Conservation (phyloP, 257 asterid genomes). For the Solanum dulcamara region DNA sequence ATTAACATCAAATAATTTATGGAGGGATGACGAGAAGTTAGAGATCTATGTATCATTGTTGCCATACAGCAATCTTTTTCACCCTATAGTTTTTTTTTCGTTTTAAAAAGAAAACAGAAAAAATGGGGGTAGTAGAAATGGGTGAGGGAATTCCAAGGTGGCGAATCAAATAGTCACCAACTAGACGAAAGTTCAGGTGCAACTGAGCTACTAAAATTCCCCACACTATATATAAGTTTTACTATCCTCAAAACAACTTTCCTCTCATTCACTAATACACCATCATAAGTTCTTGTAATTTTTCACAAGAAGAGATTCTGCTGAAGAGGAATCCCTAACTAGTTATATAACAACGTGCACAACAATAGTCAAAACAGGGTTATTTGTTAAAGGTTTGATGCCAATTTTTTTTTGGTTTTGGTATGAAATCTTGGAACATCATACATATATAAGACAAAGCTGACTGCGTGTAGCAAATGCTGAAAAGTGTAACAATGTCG, state of each 20-base stretch:
- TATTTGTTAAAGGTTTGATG: not conserved
- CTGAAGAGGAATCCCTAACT: not conserved
- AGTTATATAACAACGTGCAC: not conserved
- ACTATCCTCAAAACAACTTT: no score
- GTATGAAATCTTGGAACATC: not conserved
- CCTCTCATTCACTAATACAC: not conserved
- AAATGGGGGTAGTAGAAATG: not conserved
- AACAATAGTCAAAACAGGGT: not conserved
- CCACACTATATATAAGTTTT: not conserved
- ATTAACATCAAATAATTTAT: not conserved
- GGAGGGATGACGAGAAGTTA: not conserved
- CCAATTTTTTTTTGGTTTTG: not conserved
- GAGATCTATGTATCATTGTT: no score
- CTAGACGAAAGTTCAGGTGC: not conserved
- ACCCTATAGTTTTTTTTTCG: not conserved
- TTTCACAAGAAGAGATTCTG: not conserved
- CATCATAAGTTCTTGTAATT: not conserved
- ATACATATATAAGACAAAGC: not conserved
- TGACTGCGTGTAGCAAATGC: not conserved
- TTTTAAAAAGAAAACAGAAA: no score
- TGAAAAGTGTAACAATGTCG: not conserved
- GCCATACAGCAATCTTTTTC: not conserved
- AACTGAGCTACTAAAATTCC: not conserved
- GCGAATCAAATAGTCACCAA: not conserved
- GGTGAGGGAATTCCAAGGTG: not conserved